Conservation (phyloP, 208 protist genomes). For the Leishmania amazonensis region DNA sequence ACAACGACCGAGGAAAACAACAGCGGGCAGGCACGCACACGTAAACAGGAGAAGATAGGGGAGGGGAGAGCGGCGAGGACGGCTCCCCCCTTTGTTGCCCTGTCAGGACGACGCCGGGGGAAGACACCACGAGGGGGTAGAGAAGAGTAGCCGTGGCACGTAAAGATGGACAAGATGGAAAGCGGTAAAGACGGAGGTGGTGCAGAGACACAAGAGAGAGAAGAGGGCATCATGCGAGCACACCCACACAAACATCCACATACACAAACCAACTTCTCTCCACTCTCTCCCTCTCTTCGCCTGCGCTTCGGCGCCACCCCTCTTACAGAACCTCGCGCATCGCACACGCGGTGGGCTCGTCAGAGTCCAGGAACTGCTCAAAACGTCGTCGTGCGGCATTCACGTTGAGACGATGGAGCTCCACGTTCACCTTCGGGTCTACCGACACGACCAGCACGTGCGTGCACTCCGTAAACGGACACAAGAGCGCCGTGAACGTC, state of each 20-base stretch:
- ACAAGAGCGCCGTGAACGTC: constrained; percentile 79
- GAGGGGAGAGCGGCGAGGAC: background rate
- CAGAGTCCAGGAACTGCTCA: constrained; percentile 71
- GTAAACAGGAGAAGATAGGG: background rate
- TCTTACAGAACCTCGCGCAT: constrained; percentile 83
- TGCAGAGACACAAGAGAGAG: background rate
- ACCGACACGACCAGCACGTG: constrained; percentile 85
- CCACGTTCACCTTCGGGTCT: constrained; percentile 67
- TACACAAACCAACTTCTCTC: background rate
- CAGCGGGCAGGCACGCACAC: background rate
- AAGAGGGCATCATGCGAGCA: too few species aligned
- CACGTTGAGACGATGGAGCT: constrained; percentile 85
- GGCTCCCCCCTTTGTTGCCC: background rate
- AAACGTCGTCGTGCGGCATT: constrained; percentile 59
- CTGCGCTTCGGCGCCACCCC: background rate
- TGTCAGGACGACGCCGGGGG: background rate
- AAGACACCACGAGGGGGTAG: background rate
- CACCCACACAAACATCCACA: background rate
- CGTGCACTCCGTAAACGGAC: constrained; percentile 87
- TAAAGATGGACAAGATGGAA: background rate
- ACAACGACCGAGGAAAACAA: background rate
- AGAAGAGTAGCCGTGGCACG: background rate
- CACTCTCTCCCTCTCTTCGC: background rate
- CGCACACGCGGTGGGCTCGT: constrained; percentile 58
- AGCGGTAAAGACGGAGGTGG: background rate